Evolutionary conservation across 371 early-diverging fungal species (phyloP).

Genomic region (Mortierella sp.): DNA sequence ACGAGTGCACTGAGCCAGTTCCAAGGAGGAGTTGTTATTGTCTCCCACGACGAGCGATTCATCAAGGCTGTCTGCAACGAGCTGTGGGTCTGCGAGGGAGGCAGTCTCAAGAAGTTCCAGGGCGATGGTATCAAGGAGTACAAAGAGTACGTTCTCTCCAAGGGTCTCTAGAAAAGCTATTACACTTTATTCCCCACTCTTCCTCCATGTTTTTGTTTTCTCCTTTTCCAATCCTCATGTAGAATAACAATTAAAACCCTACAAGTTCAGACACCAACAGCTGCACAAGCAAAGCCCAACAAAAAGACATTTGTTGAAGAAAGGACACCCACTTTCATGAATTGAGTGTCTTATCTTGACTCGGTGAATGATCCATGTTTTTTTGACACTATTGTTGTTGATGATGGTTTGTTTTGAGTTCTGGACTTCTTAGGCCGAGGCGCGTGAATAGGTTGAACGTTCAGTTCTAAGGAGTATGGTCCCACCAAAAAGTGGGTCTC

Average conservation of each 20-base stretch:
- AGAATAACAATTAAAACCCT: not conserved
- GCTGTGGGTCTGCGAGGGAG: constrained; percentile 97
- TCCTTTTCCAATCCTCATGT: not conserved
- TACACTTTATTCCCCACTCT: not conserved
- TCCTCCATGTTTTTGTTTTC: not conserved
- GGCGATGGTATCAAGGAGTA: constrained; percentile 88
- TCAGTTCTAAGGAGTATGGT: not conserved
- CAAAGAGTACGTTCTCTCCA: constrained; percentile 74
- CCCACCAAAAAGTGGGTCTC: not conserved
- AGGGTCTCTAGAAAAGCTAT: constrained; percentile 29
- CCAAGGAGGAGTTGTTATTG: constrained; percentile 97
- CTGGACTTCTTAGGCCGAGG: not conserved
- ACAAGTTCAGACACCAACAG: not conserved
- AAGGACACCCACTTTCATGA: not conserved
- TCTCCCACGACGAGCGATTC: constrained; percentile 99
- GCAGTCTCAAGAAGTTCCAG: constrained; percentile 79
- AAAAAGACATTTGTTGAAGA: not conserved
- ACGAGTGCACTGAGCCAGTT: constrained; percentile 95
- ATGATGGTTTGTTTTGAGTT: not conserved
- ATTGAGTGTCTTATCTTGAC: not conserved
- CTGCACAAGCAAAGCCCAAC: not conserved
- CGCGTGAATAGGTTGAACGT: not conserved
- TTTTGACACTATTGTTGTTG: not conserved
- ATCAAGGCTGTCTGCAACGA: constrained; percentile 95
- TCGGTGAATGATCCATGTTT: constrained; percentile 1